These are phyloP conservation scores for Phoma herbarum DNA, from an alignment of 2,329 filamentous ascomycete species.

Conservation along the genomic window DNA sequence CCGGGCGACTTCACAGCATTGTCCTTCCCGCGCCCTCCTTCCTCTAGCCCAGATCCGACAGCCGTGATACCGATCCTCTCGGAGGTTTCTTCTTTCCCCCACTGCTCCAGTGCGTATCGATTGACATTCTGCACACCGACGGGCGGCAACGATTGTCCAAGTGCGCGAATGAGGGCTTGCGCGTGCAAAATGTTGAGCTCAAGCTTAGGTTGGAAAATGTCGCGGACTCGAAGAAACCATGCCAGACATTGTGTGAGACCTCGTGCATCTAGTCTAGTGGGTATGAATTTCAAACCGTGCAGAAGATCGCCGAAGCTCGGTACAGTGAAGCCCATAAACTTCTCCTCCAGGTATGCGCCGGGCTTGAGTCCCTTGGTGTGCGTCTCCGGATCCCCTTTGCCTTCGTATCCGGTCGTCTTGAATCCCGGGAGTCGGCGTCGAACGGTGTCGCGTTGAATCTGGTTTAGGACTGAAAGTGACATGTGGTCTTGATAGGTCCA, in stretches of 20 bases:
- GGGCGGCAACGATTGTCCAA: neutral
- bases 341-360: constrained; percentile 15
- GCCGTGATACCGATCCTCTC: neutral
- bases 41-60: neutral
- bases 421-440: constrained; percentile 20
- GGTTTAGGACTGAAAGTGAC: constrained; percentile 20
- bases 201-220: constrained; percentile 31
- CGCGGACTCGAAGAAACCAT: neutral
- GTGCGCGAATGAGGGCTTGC: constrained; percentile 27
- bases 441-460: constrained; percentile 27
- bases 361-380: constrained; percentile 24
- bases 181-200: constrained; percentile 40
- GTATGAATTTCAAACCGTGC: constrained; percentile 22
- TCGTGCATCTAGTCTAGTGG: neutral
- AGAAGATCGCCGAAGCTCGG: constrained; percentile 38
- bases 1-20: neutral
- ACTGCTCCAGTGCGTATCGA: neutral
- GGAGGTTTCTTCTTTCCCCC: neutral
- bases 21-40: neutral
- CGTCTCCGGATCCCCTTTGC: constrained; percentile 25
- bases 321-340: constrained; percentile 12
- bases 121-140: neutral
- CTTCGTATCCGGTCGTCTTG: constrained; percentile 22
- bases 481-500: constrained; percentile 8
- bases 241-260: neutral